These are phyloP conservation scores for Diospyros kaki DNA, from an alignment of 148 eudicot species.

Conservation along the genomic window DNA sequence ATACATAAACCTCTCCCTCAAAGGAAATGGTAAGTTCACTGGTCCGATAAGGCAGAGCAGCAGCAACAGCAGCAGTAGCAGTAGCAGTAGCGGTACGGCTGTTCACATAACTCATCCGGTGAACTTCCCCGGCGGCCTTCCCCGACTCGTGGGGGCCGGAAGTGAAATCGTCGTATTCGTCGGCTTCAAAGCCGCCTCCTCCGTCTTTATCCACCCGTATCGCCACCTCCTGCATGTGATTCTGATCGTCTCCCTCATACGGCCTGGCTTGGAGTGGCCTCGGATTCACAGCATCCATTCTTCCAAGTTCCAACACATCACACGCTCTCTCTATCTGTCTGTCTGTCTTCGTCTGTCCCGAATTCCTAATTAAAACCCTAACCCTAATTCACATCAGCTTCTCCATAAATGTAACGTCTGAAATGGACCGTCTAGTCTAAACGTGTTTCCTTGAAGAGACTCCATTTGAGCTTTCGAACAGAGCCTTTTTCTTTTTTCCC, in stretches of 20 bases:
- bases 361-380: neutral
- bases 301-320: slow-evolving; percentile 8
- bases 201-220: slow-evolving; percentile 14
- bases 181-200: slow-evolving; percentile 21
- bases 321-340: neutral
- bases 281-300: slow-evolving; percentile 18
- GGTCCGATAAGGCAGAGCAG: slow-evolving; percentile 14
- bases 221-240: slow-evolving; percentile 4
- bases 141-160: slow-evolving; percentile 5
- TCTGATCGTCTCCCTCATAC: neutral
- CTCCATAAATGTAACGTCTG: too few relatives aligned
- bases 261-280: slow-evolving; percentile 12
- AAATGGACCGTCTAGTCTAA: too few relatives aligned
- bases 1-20: slow-evolving; percentile 57
- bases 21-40: slow-evolving; percentile 62
- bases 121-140: slow-evolving; percentile 17
- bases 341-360: neutral
- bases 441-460: too few relatives aligned
- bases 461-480: too few relatives aligned
- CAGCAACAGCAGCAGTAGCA: slow-evolving; percentile 10
- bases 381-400: neutral
- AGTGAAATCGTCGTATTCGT: slow-evolving; percentile 21
- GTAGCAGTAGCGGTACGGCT: slow-evolving; percentile 8
- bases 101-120: neutral
- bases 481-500: too few relatives aligned